Evolutionary conservation across 305 asterid species (phyloP), one percentile per base, ranked within the genome.

Genomic region (Fraxinus angustifolia): DNA sequence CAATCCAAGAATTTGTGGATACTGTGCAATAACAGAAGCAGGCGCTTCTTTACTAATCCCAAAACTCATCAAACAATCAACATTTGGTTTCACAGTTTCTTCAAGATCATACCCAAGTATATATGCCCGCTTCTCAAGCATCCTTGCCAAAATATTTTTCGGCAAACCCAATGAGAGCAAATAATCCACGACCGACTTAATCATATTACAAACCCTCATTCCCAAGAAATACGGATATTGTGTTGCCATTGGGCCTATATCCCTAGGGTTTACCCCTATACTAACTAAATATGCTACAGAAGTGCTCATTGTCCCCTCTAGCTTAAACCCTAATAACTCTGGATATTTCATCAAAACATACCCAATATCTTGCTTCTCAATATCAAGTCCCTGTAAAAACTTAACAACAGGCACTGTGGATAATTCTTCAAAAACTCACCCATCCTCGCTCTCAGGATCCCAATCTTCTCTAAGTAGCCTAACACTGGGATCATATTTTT

Each of bases 221-320:
- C 99, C 99, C 86, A 95, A 90, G 65, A 95, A 3, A 84, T 91
- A 95, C 0, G 98, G 98, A 85, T 95, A 95, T 65, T 95, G 98
- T 6, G 97, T 95, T 68, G 90, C 97, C 99, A 95, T 93, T 0
- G 99, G 97, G 14, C 99, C 99, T 58, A 93, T 91, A 79, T 95
- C 97, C 84, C 98, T 91, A 0, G 93, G 97, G 81, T 88, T 90
- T 82, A 95, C 99, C 33, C 98, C 98, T 31, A 92, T 92, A 82
- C 98, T 93, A 48, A 95, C 91, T 86, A 95, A 91, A 84, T 95
- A 95, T 3, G 98, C 99, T 82, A 93, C 92, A 0, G 96, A 91
- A 8, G 98, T 91, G 77, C 97, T 93, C 98, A 95, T 95, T 0
- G 98, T 95, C 19, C 99, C 99, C 82, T 95, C 98, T 6, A 90